phyloP scores from a whole-genome alignment of 1,284 basidiomycete genomes.

The Ganoderma meredithae region DNA sequence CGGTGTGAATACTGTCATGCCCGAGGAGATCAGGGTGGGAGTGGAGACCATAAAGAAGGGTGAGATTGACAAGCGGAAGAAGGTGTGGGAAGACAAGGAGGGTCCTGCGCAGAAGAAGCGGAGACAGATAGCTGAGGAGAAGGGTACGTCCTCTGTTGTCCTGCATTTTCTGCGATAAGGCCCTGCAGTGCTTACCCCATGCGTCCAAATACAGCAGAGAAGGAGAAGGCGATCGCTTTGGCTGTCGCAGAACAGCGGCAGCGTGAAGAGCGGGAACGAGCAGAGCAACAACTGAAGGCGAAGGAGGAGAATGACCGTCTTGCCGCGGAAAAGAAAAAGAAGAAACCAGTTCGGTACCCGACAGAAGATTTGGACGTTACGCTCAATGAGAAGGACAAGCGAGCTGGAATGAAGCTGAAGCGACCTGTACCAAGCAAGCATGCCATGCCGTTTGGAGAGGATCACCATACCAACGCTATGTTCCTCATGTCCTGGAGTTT shows the following conservation, averaged over 20 bases:
- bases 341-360: slow-evolving; percentile 88
- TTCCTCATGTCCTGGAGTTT: slow-evolving; percentile 95
- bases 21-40: slow-evolving; percentile 81
- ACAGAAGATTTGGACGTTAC: slow-evolving; percentile 86
- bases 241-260: slow-evolving; percentile 64
- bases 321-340: slow-evolving; percentile 84
- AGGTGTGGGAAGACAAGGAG: slow-evolving; percentile 87
- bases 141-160: slow-evolving; percentile 54
- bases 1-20: slow-evolving; percentile 85
- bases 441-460: slow-evolving; percentile 80
- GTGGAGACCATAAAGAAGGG: slow-evolving; percentile 85
- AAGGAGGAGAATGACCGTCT: slow-evolving; percentile 77
- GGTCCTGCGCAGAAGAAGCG: slow-evolving; percentile 81
- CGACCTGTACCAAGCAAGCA: slow-evolving; percentile 72
- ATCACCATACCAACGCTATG: slow-evolving; percentile 77
- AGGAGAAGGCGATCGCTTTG: slow-evolving; percentile 42
- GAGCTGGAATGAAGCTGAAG: slow-evolving; percentile 71
- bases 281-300: slow-evolving; percentile 67
- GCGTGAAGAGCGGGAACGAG: slow-evolving; percentile 71
- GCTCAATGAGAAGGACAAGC: slow-evolving; percentile 80
- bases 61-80: slow-evolving; percentile 90
- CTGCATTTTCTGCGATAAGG: background rate
- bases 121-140: slow-evolving; percentile 81
- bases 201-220: slow-evolving; percentile 36
- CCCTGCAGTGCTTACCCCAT: slow-evolving; percentile 7